Base-by-base conservation (phyloP, 2,329 filamentous ascomycete species). In the Bimuria novae-zelandiae region DNA sequence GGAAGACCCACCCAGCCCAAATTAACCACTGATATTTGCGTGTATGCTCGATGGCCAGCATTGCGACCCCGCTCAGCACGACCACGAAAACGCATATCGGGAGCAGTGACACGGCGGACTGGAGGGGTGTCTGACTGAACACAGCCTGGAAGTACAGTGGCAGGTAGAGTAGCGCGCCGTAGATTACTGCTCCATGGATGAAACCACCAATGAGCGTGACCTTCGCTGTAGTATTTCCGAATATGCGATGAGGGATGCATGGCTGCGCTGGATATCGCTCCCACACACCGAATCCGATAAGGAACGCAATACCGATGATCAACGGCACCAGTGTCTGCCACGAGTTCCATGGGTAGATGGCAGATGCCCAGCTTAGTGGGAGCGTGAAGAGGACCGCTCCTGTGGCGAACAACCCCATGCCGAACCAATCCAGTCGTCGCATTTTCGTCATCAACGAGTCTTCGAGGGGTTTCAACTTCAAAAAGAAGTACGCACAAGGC, bases 271-370 rank as follows among this genome's bases (percentile, higher is more conserved):
- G 71, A 74, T 11, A 74, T 69, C 66, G 87, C 83, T 64, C 82
- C 86, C 33, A 80, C 68, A 16, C 75, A 71, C 59, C 84, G 84
- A 19, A 67, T 68, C 2, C 65, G 77, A 79, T 58, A 1, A 89
- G 65, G 0, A 82, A 77, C 1, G 72, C 64, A 0, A 73, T 60
- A 1, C 86, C 85, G 5, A 87, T 21, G 3, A 84, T 63, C 8
- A 89, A 70, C 0, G 86, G 86, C 0, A 86, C 76, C 1, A 89
- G 70, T 0, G 84, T 86, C 2, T 78, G 77, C 77, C 81, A 87
- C 1, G 79, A 84, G 6, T 14, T 14, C 87, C 81, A 84, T 0
- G 80, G 72, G 48, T 77, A 79, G 1, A 74, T 70, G 10, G 70
- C 71, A n/a, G 78, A 79, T 3, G 79, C 80, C 56, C 82, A 81